Conservation (phyloP, 1,139 yeast species). For the Eremothecium cymbalariae region DNA sequence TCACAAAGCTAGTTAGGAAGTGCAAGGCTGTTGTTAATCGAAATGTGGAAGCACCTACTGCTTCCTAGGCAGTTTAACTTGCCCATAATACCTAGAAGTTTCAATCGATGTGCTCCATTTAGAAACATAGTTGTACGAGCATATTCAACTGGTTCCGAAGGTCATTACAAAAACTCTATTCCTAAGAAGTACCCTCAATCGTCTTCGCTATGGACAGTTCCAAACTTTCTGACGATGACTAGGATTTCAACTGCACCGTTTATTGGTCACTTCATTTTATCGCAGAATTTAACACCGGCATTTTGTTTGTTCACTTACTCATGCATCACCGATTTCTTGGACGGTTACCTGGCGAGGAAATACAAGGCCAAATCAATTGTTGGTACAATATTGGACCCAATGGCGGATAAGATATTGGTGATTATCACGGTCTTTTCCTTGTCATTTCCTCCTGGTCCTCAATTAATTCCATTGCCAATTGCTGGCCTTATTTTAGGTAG, state of each 20-base stretch:
- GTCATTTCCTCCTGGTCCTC: slow-evolving; percentile 50
- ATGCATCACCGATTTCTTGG: slow-evolving; percentile 82
- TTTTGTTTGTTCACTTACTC: slow-evolving; percentile 71
- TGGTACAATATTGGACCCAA: slow-evolving; percentile 89
- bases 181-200: no score
- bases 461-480: slow-evolving; percentile 50
- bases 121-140: no score
- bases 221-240: slow-evolving; percentile 75
- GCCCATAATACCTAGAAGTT: no score
- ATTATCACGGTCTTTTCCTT: slow-evolving; percentile 73
- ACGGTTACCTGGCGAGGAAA: slow-evolving; percentile 81
- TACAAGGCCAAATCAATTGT: slow-evolving; percentile 71
- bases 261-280: slow-evolving; percentile 68
- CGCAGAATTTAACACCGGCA: slow-evolving; percentile 55
- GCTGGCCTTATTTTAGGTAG: slow-evolving; percentile 77
- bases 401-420: slow-evolving; percentile 92
- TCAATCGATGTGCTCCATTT: no score
- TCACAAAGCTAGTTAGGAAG: no score
- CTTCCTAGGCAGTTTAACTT: no score
- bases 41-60: no score
- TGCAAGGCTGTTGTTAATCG: no score
- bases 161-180: no score
- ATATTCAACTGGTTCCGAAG: no score
- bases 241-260: slow-evolving; percentile 73
- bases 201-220: slow-evolving; percentile 58